Evolutionary conservation across 371 early-diverging fungal species (phyloP).

Genomic region (Encephalitozoon intestinalis): DNA sequence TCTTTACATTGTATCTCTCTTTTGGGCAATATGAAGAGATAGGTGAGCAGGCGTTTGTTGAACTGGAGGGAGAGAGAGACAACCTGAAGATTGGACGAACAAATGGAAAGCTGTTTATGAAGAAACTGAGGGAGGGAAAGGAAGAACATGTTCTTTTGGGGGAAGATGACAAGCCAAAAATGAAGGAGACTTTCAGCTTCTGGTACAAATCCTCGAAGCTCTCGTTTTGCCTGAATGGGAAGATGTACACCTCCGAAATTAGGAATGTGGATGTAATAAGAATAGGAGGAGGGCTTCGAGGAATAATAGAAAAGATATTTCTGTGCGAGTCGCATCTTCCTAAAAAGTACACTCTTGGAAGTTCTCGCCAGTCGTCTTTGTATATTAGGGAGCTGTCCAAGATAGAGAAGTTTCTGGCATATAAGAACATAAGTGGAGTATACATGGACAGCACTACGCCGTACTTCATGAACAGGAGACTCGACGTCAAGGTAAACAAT

Average conservation of each 20-base stretch:
- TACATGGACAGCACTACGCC: neutral
- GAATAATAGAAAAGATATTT: conserved; percentile 1
- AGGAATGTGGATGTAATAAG: neutral
- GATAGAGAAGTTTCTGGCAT: neutral
- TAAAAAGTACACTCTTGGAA: neutral
- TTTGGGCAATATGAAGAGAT: neutral
- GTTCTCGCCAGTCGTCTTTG: neutral
- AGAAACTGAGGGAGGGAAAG: neutral
- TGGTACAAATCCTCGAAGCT: conserved; percentile 4
- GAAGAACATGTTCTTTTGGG: neutral
- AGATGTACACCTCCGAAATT: neutral
- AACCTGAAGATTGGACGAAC: neutral
- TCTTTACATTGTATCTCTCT: neutral
- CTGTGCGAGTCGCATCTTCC: neutral
- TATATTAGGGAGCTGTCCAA: neutral
- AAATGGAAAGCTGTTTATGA: neutral
- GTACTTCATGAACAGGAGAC: neutral
- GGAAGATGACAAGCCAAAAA: neutral
- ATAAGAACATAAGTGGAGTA: neutral
- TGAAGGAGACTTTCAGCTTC: neutral
- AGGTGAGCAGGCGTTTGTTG: neutral
- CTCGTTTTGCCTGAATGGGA: neutral
- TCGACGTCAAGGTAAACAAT: neutral
- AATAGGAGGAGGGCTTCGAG: neutral
- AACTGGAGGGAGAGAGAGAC: neutral